A percentile compares a stretch with the other conserved stretches of the same genome.
phyloP scores from a whole-genome alignment of 202 grass and related monocot species.

The Schoenoplectus triqueter region DNA sequence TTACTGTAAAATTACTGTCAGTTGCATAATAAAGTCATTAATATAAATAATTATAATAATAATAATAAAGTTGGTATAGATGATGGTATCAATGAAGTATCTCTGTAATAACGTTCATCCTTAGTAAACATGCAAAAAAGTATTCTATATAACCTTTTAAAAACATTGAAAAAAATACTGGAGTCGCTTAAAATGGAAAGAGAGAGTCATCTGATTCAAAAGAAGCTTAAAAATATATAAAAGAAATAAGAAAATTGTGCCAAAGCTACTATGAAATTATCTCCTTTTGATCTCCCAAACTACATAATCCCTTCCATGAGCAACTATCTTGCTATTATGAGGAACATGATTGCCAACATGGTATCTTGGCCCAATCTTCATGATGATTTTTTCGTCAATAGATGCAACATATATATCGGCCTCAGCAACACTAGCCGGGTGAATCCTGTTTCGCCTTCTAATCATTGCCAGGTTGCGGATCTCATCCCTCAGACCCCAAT shows the following conservation, averaged over 20 bases:
- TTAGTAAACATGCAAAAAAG: no score
- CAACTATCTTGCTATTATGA: conserved; percentile 30
- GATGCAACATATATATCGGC: conserved; percentile 43
- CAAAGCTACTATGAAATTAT: background rate
- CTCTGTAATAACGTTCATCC: no score
- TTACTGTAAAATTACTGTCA: no score
- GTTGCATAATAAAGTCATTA: no score
- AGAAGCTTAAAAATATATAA: background rate
- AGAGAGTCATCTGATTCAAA: background rate
- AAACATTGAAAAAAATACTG: no score
- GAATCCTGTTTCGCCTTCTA: conserved; percentile 37
- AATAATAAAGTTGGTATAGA: no score
- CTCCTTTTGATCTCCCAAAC: conserved; percentile 44
- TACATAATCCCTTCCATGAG: conserved; percentile 34
- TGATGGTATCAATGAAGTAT: no score
- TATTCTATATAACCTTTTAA: no score
- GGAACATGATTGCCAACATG: conserved; percentile 24
- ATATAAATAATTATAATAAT: no score
- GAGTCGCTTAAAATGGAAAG: no score
- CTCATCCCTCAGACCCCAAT: conserved; percentile 59
- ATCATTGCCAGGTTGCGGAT: conserved; percentile 39
- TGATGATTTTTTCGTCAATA: conserved; percentile 43
- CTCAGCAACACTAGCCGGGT: conserved; percentile 43
- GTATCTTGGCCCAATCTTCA: conserved; percentile 43
- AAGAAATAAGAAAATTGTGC: conserved; percentile 17